Conservation (phyloP, 1,284 basidiomycete species). For the Megacollybia platyphylla region DNA sequence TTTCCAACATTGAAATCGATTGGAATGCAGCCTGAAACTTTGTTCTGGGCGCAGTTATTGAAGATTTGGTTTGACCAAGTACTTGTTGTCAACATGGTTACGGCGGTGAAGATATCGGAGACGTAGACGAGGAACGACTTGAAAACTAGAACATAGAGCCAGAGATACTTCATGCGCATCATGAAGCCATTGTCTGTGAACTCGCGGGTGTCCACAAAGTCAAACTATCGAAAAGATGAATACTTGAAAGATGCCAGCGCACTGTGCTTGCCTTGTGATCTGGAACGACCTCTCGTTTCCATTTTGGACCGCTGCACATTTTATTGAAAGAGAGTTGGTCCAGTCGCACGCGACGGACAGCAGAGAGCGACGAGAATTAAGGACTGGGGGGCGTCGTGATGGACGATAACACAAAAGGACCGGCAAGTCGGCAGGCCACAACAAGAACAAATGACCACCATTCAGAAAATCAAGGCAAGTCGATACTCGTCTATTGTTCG, state of each 20-base stretch:
- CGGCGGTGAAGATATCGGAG: constrained; percentile 95
- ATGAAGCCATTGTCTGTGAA: constrained; percentile 81
- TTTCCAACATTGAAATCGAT: constrained; percentile 86
- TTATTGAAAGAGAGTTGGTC: constrained; percentile 14
- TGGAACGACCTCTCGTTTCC: constrained; percentile 95
- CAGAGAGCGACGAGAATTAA: neutral
- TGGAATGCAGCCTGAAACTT: constrained; percentile 59
- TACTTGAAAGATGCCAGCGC: neutral
- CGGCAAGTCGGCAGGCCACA: neutral
- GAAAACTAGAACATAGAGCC: constrained; percentile 85
- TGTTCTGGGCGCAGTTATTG: constrained; percentile 44
- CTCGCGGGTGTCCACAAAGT: constrained; percentile 90
- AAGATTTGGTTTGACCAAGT: constrained; percentile 89
- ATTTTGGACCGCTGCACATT: constrained; percentile 70
- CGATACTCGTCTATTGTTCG: constrained; percentile 8
- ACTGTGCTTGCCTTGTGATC: constrained; percentile 79
- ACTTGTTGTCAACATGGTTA: constrained; percentile 89
- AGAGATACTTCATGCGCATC: constrained; percentile 79
- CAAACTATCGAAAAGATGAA: constrained; percentile 52
- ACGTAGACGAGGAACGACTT: constrained; percentile 94
- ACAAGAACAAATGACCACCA: constrained; percentile 55
- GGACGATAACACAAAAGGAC: neutral
- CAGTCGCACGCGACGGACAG: neutral
- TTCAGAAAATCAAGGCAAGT: constrained; percentile 80
- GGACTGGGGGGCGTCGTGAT: neutral